A percentile compares a stretch with the other conserved stretches of the same genome.
These are phyloP conservation scores for Dittrichia graveolens DNA, from an alignment of 129 eudicot genomes.

Conservation along the genomic window DNA sequence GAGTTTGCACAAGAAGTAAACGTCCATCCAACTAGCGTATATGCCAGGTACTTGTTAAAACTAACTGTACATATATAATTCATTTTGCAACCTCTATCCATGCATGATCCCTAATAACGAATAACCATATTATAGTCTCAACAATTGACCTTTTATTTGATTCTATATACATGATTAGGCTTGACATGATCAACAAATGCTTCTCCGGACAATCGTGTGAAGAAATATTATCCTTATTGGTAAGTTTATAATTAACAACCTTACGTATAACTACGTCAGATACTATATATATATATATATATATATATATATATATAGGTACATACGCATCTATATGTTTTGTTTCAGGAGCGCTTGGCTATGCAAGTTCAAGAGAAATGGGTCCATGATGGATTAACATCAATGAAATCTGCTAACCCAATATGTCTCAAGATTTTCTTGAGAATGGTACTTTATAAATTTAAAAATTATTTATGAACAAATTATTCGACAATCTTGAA, in stretches of 20 bases:
- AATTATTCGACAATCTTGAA: neutral
- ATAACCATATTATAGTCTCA: neutral
- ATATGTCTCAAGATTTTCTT: constrained; percentile 42
- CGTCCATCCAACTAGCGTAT: constrained; percentile 13
- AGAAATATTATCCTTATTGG: constrained; percentile 41
- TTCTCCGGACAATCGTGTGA: constrained; percentile 38
- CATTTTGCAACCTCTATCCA: neutral
- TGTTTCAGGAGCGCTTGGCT: constrained; percentile 31
- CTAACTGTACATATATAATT: too few species aligned
- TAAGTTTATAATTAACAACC: neutral
- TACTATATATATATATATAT: too few species aligned
- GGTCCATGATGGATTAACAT: constrained; percentile 34
- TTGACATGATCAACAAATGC: constrained; percentile 40
- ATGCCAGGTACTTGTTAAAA: constrained; percentile 31
- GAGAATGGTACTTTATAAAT: constrained; percentile 29
- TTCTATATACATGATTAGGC: constrained; percentile 18
- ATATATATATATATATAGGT: too few species aligned
- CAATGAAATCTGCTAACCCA: constrained; percentile 45
- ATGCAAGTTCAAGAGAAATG: constrained; percentile 29
- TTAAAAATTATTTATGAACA: neutral
- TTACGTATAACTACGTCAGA: neutral
- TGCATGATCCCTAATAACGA: neutral
- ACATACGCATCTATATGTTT: neutral
- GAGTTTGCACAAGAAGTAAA: constrained; percentile 28
- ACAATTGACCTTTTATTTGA: neutral